Conservation (phyloP, 106 monocot species). For the Hemerocallis citrina region DNA sequence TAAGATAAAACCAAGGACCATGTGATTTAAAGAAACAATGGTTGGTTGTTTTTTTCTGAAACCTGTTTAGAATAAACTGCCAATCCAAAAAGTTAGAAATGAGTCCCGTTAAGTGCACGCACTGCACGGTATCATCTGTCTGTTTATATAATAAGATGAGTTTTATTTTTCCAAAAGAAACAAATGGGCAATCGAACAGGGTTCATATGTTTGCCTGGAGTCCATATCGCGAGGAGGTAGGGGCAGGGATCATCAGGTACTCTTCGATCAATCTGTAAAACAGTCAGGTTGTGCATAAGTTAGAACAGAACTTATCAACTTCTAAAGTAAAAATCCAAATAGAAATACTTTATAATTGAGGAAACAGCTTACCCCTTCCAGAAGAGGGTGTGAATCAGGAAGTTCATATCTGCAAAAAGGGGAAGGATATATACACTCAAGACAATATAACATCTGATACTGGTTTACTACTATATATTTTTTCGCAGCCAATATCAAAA, state of each 20-base stretch:
- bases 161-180: neutral
- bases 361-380: conserved; percentile 34
- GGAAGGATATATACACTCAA: neutral
- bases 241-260: conserved; percentile 51
- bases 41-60: neutral
- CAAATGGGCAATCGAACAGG: no score
- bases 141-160: neutral
- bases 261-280: conserved; percentile 42
- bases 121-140: neutral
- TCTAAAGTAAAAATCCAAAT: neutral
- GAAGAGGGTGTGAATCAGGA: conserved; percentile 39
- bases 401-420: conserved; percentile 35
- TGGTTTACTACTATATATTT: neutral
- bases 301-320: neutral
- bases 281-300: neutral
- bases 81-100: neutral
- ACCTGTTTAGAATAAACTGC: neutral
- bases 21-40: neutral
- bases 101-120: no score
- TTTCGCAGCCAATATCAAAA: neutral
- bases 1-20: neutral
- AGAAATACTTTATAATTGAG: neutral
- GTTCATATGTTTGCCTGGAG: conserved; percentile 40
- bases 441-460: neutral
- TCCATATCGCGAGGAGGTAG: conserved; percentile 57